Evolutionary conservation across 352 stramenopile species (phyloP), one percentile per base, ranked within the genome.

Genomic region (Phytophthora chlamydospora): DNA sequence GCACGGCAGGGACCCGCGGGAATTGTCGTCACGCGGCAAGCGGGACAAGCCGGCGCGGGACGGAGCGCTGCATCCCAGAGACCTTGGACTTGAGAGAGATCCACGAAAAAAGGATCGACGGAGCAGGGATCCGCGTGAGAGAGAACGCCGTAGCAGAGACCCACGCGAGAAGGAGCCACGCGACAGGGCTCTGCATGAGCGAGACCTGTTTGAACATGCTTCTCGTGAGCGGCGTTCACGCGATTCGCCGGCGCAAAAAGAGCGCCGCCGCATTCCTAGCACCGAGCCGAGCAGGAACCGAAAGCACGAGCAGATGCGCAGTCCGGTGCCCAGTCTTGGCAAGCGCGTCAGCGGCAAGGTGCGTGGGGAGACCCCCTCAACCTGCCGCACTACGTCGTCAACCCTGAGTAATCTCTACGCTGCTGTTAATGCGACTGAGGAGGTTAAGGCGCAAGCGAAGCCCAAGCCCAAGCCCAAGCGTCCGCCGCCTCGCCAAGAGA

Each of bases 371-470:
- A 74, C 57, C 13, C 45, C 67, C 14, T 76, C 64, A 7, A 66
- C 66, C 14, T 71, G 71, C 62, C 55, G 63, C 43, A 79, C 71
- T 0, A 50, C 67, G 0, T 76, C 71, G 10, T 65, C 67, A 33
- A 76, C 67, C 14, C 43, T 79, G 39, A 79, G 59, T 49, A 62
- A 73, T 39, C 32, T 73, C 24, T 62, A 70, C 21, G 64, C 58
- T 39, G 67, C 56, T 43, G 45, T 73, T 21, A 66, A 69, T 44
- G 40, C 52, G 27, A 58, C 21, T 21, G 59, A 69, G 12, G 59
- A 66, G 17, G 39, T 48, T 6, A 63, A 48, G 29, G 32, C 17
- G 11, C n/a, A 55, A 64, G n/a, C 40, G 32, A 11, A 51, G 3
- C 54, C 40, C 36, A 41, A 43, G 32, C 39, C 47, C 31, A 31